Evolutionary conservation across 2,329 filamentous ascomycete genomes (phyloP), one percentile per base, ranked within the genome.

Genomic region (Hypoxylon sp.): DNA sequence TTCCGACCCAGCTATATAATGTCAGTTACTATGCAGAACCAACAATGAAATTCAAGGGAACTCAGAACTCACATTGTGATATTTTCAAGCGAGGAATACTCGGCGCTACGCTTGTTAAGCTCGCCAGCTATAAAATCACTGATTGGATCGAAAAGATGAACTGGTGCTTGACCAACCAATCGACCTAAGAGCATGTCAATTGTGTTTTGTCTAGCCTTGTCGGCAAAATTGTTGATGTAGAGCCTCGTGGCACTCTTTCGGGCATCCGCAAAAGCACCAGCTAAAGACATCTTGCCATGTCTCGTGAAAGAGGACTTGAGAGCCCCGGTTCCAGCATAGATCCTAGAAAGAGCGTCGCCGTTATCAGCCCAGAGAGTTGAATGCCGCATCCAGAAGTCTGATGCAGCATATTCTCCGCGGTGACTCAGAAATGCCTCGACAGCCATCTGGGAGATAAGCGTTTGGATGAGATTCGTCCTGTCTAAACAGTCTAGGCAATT

Each of bases 401-500:
- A 86, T 8, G 85, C 84, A 0, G 92, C 90, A 65, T 83, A 84
- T 69, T 93, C 88, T 24, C 85, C 86, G 64, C 90, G 85, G 70
- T 97, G 93, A 12, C 81, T 80, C 2, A 99, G 81, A 72, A 98
- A 98, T 0, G 90, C 84, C 76, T 97, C 93, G 18, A 97, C 84
- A 0, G 93, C 93, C 91, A 97, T 94, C 73, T 93, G 91, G 61
- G 94, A 97, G 72, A 99, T 92, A 69, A 98, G 92, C 0, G 94
- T 97, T 79, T 99, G 96, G 26, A 99, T 93, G 26, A 98, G 83
- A 75, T 99, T 99, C 6, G 96, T 99, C 62, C 96, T 89, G 77
- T 99, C 96, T 44, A 99, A 82, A 76, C 96, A 99, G 77, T 99
- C 96, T 24, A 99, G 83, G 76, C 96, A 99, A 73, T 99, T 99